These are phyloP conservation scores for Diaporthe amygdali DNA, from an alignment of 2,329 filamentous ascomycete genomes.

Conservation along the genomic window DNA sequence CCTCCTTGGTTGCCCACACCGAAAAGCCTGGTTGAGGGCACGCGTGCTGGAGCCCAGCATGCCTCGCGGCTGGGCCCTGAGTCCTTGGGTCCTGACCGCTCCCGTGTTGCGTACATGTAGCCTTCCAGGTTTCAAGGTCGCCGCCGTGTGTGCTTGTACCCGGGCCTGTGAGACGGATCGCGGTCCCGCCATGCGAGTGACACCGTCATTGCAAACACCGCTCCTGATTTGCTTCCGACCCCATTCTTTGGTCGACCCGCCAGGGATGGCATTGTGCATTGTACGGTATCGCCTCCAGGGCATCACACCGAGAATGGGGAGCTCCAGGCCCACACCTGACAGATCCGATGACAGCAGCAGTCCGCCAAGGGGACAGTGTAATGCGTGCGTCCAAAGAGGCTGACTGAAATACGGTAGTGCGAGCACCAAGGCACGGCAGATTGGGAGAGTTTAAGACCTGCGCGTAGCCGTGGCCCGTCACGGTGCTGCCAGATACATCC, in stretches of 20 bases:
- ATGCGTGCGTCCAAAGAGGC: background rate
- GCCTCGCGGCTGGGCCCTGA: background rate
- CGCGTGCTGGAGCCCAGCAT: background rate
- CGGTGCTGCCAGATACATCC: background rate
- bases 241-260: background rate
- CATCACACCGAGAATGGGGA: background rate
- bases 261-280: background rate
- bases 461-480: background rate
- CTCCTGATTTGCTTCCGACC: background rate
- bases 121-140: conserved; percentile 25
- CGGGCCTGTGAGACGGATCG: conserved; percentile 20
- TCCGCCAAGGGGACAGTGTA: background rate
- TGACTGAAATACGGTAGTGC: background rate
- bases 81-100: conserved; percentile 20
- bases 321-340: background rate
- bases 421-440: background rate
- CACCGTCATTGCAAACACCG: conserved; percentile 22
- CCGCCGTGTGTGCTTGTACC: conserved; percentile 24
- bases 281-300: background rate
- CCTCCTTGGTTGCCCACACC: background rate
- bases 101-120: conserved; percentile 20
- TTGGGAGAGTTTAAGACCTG: no score
- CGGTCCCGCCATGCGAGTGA: conserved; percentile 16
- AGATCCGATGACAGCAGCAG: background rate
- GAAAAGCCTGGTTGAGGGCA: background rate